Evolutionary conservation across 1,139 yeast species (phyloP).

Genomic region (Geotrichum klebahnii): DNA sequence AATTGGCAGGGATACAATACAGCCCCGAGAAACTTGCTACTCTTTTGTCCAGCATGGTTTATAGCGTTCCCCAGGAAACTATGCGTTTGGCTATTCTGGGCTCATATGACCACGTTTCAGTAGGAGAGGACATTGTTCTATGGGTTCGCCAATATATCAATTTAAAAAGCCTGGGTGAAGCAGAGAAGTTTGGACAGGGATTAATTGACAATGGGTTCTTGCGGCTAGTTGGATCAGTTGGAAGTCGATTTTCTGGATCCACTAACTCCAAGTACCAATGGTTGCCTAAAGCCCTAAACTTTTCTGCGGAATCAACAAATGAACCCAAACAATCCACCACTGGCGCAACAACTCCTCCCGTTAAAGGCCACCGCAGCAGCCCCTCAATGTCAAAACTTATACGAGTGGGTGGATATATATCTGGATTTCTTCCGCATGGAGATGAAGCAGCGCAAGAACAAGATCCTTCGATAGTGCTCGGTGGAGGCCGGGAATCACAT

Average conservation of each 20-base stretch:
- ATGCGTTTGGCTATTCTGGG: conserved; percentile 63
- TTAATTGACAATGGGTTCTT: conserved; percentile 62
- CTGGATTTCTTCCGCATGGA: conserved; percentile 14
- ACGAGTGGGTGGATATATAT: conserved; percentile 15
- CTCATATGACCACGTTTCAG: conserved; percentile 58
- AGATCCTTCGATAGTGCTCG: not conserved
- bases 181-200: conserved; percentile 77
- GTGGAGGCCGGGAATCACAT: conserved; percentile 17
- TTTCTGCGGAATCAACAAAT: conserved; percentile 2
- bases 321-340: too few relatives aligned
- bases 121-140: conserved; percentile 58
- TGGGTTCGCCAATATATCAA: conserved; percentile 49
- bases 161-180: conserved; percentile 40
- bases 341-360: not conserved
- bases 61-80: conserved; percentile 46
- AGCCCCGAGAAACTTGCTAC: conserved; percentile 38
- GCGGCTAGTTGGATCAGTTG: conserved; percentile 56
- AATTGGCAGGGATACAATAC: conserved; percentile 35
- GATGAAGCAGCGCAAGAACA: not conserved
- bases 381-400: conserved; percentile 2
- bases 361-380: not conserved
- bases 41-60: conserved; percentile 34
- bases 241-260: conserved; percentile 67
- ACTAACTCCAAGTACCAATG: conserved; percentile 78
- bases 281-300: conserved; percentile 53